phyloP scores from a whole-genome alignment of 78 protist species.

The Cavenderia fasciculata region DNA sequence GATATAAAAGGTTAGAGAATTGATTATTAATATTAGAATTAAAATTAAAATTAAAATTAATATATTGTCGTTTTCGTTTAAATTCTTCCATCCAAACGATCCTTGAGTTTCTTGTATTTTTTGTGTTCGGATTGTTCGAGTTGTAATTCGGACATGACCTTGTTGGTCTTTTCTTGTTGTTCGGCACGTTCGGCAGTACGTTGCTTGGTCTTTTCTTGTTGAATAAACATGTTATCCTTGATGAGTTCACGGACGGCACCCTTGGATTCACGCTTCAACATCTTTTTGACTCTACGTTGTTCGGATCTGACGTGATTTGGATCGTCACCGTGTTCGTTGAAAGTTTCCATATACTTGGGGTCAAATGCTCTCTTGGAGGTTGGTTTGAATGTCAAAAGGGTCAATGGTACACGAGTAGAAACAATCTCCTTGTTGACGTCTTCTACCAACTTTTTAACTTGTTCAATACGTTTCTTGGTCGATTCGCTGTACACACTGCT shows the following conservation, averaged over 20 bases:
- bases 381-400: conserved; percentile 31
- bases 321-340: conserved; percentile 36
- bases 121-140: conserved; percentile 43
- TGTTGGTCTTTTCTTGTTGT: conserved; percentile 7
- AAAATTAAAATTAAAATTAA: no score
- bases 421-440: neutral
- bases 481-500: neutral
- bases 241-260: conserved; percentile 77
- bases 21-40: no score
- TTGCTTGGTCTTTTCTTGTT: conserved; percentile 68
- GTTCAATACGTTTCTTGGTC: neutral
- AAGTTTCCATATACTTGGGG: conserved; percentile 43
- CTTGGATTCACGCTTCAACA: conserved; percentile 55
- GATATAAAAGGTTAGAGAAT: no score
- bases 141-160: conserved; percentile 46
- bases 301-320: conserved; percentile 40
- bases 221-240: conserved; percentile 75
- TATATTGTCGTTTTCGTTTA: no score
- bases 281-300: conserved; percentile 16
- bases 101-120: conserved; percentile 50
- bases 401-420: conserved; percentile 25
- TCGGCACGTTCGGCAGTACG: conserved; percentile 33
- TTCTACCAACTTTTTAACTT: neutral
- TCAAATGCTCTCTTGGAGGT: conserved; percentile 5
- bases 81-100: conserved; percentile 71